Evolutionary conservation across 129 eudicot genomes (phyloP), one percentile per base, ranked within the genome.

Genomic region (Artemisia argyi): DNA sequence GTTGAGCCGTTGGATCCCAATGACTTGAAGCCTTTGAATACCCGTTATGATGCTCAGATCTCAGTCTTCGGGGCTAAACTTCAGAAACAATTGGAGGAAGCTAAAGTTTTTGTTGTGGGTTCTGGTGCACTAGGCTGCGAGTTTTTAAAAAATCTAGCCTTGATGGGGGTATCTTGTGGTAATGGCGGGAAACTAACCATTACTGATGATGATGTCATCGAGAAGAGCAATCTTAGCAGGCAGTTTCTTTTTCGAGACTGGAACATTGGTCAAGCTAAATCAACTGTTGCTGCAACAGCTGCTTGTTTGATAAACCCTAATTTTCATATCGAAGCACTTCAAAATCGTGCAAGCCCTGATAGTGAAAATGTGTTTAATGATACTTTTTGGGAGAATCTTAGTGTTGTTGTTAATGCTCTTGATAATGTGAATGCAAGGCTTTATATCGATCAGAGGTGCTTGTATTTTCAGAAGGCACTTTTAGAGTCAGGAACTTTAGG

Each of bases 191-290:
- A 83, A 74, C 81, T 92, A 76, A 89, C 96, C 28, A 78, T 92
- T 42, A 92, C 96, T 7, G 98, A 92, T 73, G 98, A 92, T 62
- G 98, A 92, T 73, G 98, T 92, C 66, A 92, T 92, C 54, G 98
- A 92, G 66, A 92, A 92, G 74, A 92, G 98, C 82, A 92, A 92
- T 73, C 98, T 92, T 55, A 92, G 95, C 76, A 72, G 98, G 67
- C 98, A 92, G 78, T 92, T 92, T 68, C 87, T 92, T 20, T 92
- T 92, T 75, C 91, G 96, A 4, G 96, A 92, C 60, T 92, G 96
- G 98, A 92, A 92, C 75, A 92, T 92, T 68, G 96, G 98, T 65
- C 98, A 89, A 82, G 98, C 98, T 56, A 92, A 92, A 73, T 92
- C 98, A 57, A 92, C 98, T 2, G 98, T 92, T 81, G 98, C 98